These are phyloP conservation scores for Talaromyces islandicus DNA, from an alignment of 2,329 filamentous ascomycete genomes.

Conservation along the genomic window DNA sequence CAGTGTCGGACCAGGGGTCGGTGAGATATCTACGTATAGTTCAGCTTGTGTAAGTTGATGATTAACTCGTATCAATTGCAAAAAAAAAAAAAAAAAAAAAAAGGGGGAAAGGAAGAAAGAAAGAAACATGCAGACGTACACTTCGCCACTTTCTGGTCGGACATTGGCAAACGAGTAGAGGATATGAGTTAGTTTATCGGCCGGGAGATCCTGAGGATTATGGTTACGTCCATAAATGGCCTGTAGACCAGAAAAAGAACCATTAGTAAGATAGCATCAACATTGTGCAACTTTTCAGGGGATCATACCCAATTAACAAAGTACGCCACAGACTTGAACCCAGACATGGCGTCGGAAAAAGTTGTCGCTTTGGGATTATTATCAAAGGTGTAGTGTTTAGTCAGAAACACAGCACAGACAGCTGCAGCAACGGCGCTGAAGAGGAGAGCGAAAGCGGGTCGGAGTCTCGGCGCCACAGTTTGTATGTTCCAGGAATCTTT, in stretches of 20 bases:
- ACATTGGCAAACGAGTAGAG: slow-evolving; percentile 89
- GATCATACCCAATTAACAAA: slow-evolving; percentile 40
- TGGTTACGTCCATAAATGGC: slow-evolving; percentile 82
- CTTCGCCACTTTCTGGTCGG: slow-evolving; percentile 69
- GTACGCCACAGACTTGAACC: slow-evolving; percentile 34
- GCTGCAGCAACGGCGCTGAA: background rate
- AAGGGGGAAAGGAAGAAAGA: no score
- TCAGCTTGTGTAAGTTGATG: background rate
- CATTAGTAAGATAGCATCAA: background rate
- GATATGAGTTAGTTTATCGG: slow-evolving; percentile 75
- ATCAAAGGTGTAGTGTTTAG: background rate
- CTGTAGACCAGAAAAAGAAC: slow-evolving; percentile 33
- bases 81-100: no score
- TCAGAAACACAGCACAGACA: background rate
- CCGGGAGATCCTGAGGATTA: slow-evolving; percentile 72
- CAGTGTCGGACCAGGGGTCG: slow-evolving; percentile 61
- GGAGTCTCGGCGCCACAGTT: background rate
- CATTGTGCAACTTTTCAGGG: background rate
- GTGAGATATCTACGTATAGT: slow-evolving; percentile 42
- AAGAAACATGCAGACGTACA: slow-evolving; percentile 51
- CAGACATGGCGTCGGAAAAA: slow-evolving; percentile 10
- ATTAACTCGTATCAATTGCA: background rate
- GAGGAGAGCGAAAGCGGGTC: background rate
- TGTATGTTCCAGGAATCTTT: background rate
- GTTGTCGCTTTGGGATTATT: background rate